Evolutionary conservation across 768 basidiomycete genomes (phyloP).

Genomic region (Clavulina sp.): DNA sequence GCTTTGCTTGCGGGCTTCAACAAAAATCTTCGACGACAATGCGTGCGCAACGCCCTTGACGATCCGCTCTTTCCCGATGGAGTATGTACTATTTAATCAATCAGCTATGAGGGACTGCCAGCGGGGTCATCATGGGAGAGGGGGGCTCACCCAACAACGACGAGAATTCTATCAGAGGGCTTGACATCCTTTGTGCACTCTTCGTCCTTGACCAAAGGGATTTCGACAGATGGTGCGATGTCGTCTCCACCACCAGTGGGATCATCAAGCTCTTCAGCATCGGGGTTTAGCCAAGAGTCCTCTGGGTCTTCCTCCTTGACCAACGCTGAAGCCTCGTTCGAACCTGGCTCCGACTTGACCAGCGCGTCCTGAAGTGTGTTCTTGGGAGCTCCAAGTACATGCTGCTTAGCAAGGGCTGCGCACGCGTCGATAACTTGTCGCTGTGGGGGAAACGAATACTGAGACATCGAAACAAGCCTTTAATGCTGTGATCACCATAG

Average conservation of each 20-base stretch:
- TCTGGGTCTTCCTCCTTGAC: constrained; percentile 14
- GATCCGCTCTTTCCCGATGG: constrained; percentile 93
- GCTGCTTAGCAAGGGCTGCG: constrained; percentile 53
- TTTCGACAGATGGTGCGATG: no score
- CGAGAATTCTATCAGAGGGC: no score
- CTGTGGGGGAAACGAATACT: constrained; percentile 93
- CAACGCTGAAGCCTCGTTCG: constrained; percentile 18
- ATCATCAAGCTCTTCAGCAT: no score
- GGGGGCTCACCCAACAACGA: constrained; percentile 51
- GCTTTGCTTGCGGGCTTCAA: constrained; percentile 66
- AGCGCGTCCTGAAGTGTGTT: no score
- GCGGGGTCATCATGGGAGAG: not conserved
- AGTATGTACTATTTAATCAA: constrained; percentile 56
- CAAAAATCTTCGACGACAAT: constrained; percentile 68
- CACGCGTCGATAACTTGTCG: constrained; percentile 88
- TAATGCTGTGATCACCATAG: not conserved
- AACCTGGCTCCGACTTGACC: constrained; percentile 13
- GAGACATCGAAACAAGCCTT: not conserved
- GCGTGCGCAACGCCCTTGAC: constrained; percentile 92
- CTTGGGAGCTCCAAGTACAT: constrained; percentile 23
- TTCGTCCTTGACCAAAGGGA: constrained; percentile 6
- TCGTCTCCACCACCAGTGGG: no score
- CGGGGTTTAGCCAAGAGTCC: constrained; percentile 12
- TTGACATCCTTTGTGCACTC: constrained; percentile 11
- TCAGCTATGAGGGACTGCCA: not conserved